Evolutionary conservation across 139 green algal species (phyloP), one percentile per base, ranked within the genome.

Genomic region (Coccomyxa sp.): DNA sequence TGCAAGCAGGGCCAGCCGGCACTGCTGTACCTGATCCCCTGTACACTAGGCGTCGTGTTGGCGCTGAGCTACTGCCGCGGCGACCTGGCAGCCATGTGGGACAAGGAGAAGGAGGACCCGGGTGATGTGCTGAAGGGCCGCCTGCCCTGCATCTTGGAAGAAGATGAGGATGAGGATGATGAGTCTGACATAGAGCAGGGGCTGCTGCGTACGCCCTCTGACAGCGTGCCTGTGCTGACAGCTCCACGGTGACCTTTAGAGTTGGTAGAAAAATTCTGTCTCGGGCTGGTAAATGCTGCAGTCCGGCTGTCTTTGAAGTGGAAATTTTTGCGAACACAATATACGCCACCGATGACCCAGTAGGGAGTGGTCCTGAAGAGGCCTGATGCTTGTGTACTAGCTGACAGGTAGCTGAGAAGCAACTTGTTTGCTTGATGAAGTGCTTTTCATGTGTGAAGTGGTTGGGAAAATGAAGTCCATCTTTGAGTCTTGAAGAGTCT

Each of bases 11-110:
- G 96, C 0, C 96, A 99, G 87, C 96, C 96, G 3, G 95, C 96
- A 30, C 91, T 99, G 83, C 88, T 98, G 58, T 99, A 99, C 79
- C 79, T 99, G 18, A 93, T 98, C 23, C 96, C 96, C 0, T 95
- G 90, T 84, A 98, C 92, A 28, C 85, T 99, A 11, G 92, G 91
- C 1, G 84, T 84, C 0, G 79, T 93, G 28, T n/a, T 89, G 80
- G 31, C 85, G 16, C 78, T 94, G 58, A 88, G 82, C 27, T 79
- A 60, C 71, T 63, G 18, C 30, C 81, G 93, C 0, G 88, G 89
- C 16, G 84, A 97, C 68, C 71, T 96, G 15, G 10, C 16, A 25
- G n/a, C 80, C 14, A 88, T 95, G 83, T 92, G 88, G 90, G 10
- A 23, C 13, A 66, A 79, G 17, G 71, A 88, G 63, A 21, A 21